These are phyloP conservation scores for Leptodermis oblonga DNA, from an alignment of 257 asterid species.

Conservation along the genomic window DNA sequence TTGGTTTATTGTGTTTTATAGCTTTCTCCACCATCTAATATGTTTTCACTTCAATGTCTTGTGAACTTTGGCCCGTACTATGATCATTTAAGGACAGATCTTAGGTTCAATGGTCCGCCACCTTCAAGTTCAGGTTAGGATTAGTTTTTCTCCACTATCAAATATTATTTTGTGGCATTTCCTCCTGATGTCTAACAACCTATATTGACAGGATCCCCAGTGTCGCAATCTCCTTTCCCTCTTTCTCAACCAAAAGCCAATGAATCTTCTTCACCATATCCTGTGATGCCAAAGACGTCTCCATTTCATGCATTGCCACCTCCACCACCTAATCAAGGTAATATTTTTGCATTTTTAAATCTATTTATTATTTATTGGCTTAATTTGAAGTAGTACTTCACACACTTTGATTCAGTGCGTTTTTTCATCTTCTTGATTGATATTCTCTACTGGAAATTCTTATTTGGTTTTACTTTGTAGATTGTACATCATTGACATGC, in stretches of 20 bases:
- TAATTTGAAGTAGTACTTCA: constrained; percentile 7
- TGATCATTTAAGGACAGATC: constrained; percentile 23
- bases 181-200: constrained; percentile 13
- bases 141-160: constrained; percentile 2
- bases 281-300: constrained; percentile 42
- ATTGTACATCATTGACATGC: constrained; percentile 66
- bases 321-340: constrained; percentile 84
- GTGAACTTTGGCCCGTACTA: constrained; percentile 7
- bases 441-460: constrained; percentile 14
- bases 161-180: constrained; percentile 6
- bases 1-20: background rate
- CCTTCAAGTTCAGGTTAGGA: constrained; percentile 31
- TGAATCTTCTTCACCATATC: constrained; percentile 40
- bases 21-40: constrained; percentile 6
- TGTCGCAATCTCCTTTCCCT: constrained; percentile 31
- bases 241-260: constrained; percentile 27
- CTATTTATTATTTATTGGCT: background rate
- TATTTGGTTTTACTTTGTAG: constrained; percentile 31
- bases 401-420: background rate
- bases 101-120: constrained; percentile 29
- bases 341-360: background rate
- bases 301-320: constrained; percentile 72
- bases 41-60: constrained; percentile 14
- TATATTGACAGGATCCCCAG: constrained; percentile 33
- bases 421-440: constrained; percentile 5